Evolutionary conservation across 768 basidiomycete genomes (phyloP), one percentile per base, ranked within the genome.

Genomic region (Filobasidium floriforme): DNA sequence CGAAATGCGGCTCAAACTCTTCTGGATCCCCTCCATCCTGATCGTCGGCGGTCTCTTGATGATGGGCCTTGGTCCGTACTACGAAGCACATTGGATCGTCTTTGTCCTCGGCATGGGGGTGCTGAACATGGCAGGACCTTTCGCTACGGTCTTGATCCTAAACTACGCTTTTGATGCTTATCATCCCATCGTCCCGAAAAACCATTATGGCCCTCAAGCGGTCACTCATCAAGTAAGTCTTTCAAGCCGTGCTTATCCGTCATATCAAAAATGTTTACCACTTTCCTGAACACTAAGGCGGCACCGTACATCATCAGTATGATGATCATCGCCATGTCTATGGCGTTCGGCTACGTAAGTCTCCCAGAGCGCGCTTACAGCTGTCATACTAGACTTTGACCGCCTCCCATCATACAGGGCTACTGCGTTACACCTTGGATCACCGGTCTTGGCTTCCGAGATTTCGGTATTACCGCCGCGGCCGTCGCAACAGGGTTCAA

Each of bases 31-130:
- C 10, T 41, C 62, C n/a, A 41, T 70, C 29, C 44, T 60, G 19
- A 65, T 41, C n/a, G 54, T 62, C 15, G 59, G 67, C 43, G 69
- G 66, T 9, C 54, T 70, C 24, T 54, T 70, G 7, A 70, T 70
- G 69, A 70, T 70, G 61, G 69, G 69, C 37, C 55, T 70, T 18
- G 69, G 69, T 46, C 66, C 69, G n/a, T 63, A 65, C 43, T 70
- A 70, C 55, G 66, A 61, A 12, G 60, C 64, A 24, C 69, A 70
- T 32, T 70, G 66, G 66, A 67, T 70, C n/a, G 69, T 70, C 28
- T 70, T 68, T 43, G 69, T 70, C 59, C 22, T 67, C 14, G 69
- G 69, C 12, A 52, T 29, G 28, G 40, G 49, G 3, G 62, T 70
- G 15, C 26, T 65, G 41, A 70, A 67, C 29, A 18, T 67, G 22